phyloP scores from a whole-genome alignment of 352 stramenopile species.

The Phytophthora hybrid region DNA sequence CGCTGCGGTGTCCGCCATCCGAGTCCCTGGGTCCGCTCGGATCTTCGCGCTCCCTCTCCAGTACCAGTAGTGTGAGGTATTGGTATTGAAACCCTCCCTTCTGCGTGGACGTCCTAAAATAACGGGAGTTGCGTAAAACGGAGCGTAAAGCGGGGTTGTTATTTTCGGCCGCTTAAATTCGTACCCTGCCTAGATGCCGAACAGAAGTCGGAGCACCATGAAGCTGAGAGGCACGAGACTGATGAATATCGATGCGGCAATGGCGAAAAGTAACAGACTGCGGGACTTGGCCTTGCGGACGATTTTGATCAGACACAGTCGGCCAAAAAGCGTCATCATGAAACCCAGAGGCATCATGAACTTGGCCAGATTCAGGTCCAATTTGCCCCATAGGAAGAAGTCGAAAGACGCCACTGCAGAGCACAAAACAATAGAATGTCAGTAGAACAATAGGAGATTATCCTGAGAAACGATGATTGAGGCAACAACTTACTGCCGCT shows the following conservation, averaged over 20 bases:
- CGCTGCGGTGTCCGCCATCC: slow-evolving; percentile 41
- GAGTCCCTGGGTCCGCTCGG: slow-evolving; percentile 16
- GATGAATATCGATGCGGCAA: slow-evolving; percentile 42
- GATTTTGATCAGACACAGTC: slow-evolving; percentile 42
- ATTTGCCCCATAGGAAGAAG: slow-evolving; percentile 54
- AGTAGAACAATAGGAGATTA: not conserved
- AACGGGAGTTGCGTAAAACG: slow-evolving; percentile 27
- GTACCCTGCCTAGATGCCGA: slow-evolving; percentile 26
- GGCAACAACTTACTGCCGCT: slow-evolving; percentile 43
- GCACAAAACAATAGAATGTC: slow-evolving; percentile 1
- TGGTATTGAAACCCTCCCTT: slow-evolving; percentile 24
- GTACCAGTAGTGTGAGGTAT: not conserved
- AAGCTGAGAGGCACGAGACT: slow-evolving; percentile 45
- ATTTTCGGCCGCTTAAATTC: slow-evolving; percentile 26
- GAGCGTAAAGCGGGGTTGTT: slow-evolving; percentile 15
- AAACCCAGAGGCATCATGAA: slow-evolving; percentile 42
- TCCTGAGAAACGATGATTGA: slow-evolving; percentile 3
- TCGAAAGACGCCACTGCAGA: slow-evolving; percentile 46
- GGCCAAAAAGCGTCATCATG: slow-evolving; percentile 46
- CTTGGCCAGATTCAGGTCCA: slow-evolving; percentile 41
- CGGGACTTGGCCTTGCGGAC: slow-evolving; percentile 48
- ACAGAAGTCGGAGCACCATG: slow-evolving; percentile 29
- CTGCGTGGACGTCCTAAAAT: slow-evolving; percentile 11
- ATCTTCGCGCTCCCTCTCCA: slow-evolving; percentile 31
- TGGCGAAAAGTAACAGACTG: slow-evolving; percentile 44